Evolutionary conservation across 768 basidiomycete species (phyloP), one percentile per base, ranked within the genome.

Genomic region (Rossbeevera mucosa): DNA sequence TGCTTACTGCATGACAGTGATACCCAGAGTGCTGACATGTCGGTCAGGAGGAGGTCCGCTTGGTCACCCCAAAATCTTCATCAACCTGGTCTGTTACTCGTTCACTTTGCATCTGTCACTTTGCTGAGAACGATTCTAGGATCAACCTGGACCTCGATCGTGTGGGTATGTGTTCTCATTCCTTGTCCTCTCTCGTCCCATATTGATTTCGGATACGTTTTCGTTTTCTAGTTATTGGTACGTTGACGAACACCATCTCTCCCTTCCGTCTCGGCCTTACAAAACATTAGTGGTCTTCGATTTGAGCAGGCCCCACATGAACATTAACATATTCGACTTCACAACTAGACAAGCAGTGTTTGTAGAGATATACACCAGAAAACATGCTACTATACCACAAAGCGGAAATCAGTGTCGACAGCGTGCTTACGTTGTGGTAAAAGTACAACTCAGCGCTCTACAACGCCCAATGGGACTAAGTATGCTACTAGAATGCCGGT

Each of bases 41-140:
- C 47, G 48, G 40, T 44, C 66, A 98, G 95, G 95, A 71, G 86
- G 85, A 66, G 96, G 95, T 11, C 82, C 96, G 40, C 79, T 99
- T 25, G 96, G 96, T 21, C 96, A 99, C 67, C 96, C 96, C 5
- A 94, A 93, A 76, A 84, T 98, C 54, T 98, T 81, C 65, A 93
- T 99, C 69, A 98, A 98, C 74, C 69, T 99, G 67, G 94, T 93
- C 61, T 54, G 88, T 74, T 12, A 36, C 16, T 38, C 40, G 40
- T 48, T 47, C 38, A 14, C 18, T 31, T 58, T 28, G 14, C 26
- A 14, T 22, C 30, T 30, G 5, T 45, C 12, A 5, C 43, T 46
- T 55, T 46, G 43, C 51, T 58, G 48, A 54, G 13, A 5, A 16
- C 26, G 44, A 31, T 41, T 48, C 38, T 48, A 93, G 91, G 93